These are phyloP conservation scores for Diaporthe ampelina DNA, from an alignment of 2,329 filamentous ascomycete genomes.

Conservation along the genomic window DNA sequence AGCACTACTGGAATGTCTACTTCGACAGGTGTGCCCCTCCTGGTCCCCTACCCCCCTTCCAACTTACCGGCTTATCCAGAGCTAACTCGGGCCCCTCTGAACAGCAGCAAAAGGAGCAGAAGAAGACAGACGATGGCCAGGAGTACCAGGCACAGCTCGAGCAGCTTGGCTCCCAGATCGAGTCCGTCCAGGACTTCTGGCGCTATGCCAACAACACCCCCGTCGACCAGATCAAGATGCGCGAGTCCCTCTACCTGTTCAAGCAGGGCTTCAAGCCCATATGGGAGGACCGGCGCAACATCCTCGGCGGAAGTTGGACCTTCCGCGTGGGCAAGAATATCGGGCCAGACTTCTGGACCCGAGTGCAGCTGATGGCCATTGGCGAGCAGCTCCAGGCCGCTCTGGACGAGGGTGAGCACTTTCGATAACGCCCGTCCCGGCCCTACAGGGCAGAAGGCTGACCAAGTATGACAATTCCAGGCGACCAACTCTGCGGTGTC, in stretches of 20 bases:
- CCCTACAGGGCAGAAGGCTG: neutral
- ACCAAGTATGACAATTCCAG: slow-evolving; percentile 56
- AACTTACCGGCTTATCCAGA: neutral
- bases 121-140: slow-evolving; percentile 54
- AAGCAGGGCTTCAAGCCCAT: slow-evolving; percentile 82
- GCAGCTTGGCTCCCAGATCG: slow-evolving; percentile 75
- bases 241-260: slow-evolving; percentile 84
- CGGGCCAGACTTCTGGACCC: slow-evolving; percentile 83
- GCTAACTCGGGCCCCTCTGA: slow-evolving; percentile 16
- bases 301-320: slow-evolving; percentile 89
- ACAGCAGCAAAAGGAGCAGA: slow-evolving; percentile 60
- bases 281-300: slow-evolving; percentile 90
- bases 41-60: neutral
- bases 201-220: slow-evolving; percentile 86
- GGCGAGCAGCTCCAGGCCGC: slow-evolving; percentile 84
- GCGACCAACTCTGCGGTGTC: slow-evolving; percentile 90
- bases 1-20: slow-evolving; percentile 84
- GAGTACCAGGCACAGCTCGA: slow-evolving; percentile 70
- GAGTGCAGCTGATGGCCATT: slow-evolving; percentile 84
- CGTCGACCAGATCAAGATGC: slow-evolving; percentile 80
- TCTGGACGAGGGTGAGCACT: slow-evolving; percentile 72
- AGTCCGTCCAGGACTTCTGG: slow-evolving; percentile 89
- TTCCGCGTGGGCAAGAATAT: slow-evolving; percentile 87
- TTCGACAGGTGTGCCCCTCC: slow-evolving; percentile 68
- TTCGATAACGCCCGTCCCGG: slow-evolving; percentile 44